These are phyloP conservation scores for Chlorella sp. DNA, from an alignment of 139 green algal species.

Conservation along the genomic window DNA sequence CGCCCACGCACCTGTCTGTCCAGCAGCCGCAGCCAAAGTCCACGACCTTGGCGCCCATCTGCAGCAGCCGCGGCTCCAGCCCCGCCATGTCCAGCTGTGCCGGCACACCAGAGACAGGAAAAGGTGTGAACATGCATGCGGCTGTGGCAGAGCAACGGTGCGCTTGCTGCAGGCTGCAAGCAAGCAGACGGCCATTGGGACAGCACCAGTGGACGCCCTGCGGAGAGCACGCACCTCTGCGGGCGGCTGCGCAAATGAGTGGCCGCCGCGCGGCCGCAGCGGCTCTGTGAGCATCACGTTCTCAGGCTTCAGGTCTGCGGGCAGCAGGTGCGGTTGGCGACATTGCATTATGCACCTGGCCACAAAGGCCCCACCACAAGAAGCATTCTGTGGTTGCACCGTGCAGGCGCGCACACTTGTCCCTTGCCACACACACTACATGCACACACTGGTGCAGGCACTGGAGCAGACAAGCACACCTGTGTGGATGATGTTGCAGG, in stretches of 20 bases:
- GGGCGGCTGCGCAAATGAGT: not conserved
- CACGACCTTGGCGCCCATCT: constrained; percentile 86
- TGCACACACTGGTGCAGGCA: not conserved
- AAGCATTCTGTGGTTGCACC: not conserved
- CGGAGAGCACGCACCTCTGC: not conserved
- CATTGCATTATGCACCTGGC: not conserved
- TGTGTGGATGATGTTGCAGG: constrained; percentile 90
- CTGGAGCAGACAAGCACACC: too few relatives aligned
- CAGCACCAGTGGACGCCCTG: too few relatives aligned
- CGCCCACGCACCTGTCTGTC: constrained; percentile 66
- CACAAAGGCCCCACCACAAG: not conserved
- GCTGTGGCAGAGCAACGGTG: too few relatives aligned
- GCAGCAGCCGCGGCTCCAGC: constrained; percentile 48
- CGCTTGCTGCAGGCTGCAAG: not conserved
- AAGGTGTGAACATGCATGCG: not conserved
- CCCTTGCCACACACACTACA: not conserved
- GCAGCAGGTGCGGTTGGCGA: not conserved
- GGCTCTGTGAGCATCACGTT: constrained; percentile 93
- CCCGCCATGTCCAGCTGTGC: constrained; percentile 7
- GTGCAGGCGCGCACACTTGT: not conserved
- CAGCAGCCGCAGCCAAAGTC: constrained; percentile 99
- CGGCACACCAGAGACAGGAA: not conserved
- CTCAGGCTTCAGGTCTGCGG: constrained; percentile 93
- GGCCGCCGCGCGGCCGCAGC: constrained; percentile 45
- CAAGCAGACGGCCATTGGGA: not conserved